These are phyloP conservation scores for Silene noctiflora DNA, from an alignment of 179 eudicot genomes.

Conservation along the genomic window DNA sequence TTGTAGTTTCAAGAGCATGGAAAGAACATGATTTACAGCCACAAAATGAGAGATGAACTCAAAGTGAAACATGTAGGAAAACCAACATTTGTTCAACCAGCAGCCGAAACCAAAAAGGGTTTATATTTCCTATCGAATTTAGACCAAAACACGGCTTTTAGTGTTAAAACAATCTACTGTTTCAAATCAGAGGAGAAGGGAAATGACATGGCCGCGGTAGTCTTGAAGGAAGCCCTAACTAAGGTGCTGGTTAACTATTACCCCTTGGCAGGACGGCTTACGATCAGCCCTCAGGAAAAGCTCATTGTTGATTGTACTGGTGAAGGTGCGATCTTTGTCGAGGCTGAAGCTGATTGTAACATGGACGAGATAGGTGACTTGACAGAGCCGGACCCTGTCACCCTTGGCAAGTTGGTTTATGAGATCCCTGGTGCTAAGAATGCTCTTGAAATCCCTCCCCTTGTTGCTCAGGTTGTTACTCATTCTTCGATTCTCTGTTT, in stretches of 20 bases:
- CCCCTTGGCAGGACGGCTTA: constrained; percentile 47
- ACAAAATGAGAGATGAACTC: constrained; percentile 16
- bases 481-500: no score
- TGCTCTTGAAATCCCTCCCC: constrained; percentile 43
- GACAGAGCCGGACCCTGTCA: constrained; percentile 44
- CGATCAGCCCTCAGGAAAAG: constrained; percentile 41
- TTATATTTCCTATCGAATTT: constrained; percentile 49
- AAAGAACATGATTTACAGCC: constrained; percentile 16
- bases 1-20: constrained; percentile 28
- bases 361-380: constrained; percentile 45
- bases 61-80: constrained; percentile 30
- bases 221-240: constrained; percentile 34
- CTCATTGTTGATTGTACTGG: constrained; percentile 43
- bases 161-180: constrained; percentile 43
- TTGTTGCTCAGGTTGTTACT: constrained; percentile 42
- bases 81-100: constrained; percentile 36
- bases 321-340: constrained; percentile 49
- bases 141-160: constrained; percentile 47
- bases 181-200: constrained; percentile 38
- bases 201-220: constrained; percentile 31
- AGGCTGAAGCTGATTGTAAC: constrained; percentile 47
- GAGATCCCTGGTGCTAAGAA: constrained; percentile 42
- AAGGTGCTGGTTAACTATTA: constrained; percentile 44
- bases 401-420: constrained; percentile 47
- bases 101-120: constrained; percentile 37